A percentile compares a stretch with the other conserved stretches of the same genome.
Conservation (phyloP, 2,329 filamentous ascomycete genomes). For the Talaromyces albobiverticillius region DNA sequence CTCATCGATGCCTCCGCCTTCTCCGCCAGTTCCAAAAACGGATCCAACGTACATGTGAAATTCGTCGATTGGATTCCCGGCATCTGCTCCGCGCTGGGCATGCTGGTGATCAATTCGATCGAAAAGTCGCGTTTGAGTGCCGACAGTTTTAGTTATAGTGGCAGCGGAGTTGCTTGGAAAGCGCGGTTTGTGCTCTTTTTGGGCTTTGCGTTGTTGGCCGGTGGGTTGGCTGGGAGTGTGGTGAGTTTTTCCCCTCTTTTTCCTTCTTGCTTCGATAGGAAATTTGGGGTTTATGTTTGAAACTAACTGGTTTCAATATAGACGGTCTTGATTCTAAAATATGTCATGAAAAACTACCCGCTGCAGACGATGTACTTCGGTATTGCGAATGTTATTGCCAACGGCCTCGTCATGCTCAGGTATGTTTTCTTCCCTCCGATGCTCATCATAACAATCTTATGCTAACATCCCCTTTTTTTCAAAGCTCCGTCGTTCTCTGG, state of each 20-base stretch:
- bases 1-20: constrained; percentile 65
- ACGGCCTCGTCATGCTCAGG: constrained; percentile 66
- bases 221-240: constrained; percentile 64
- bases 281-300: neutral
- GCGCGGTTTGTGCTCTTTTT: constrained; percentile 66
- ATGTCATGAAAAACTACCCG: constrained; percentile 58
- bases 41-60: constrained; percentile 61
- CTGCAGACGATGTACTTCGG: constrained; percentile 66
- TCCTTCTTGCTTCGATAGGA: neutral
- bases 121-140: constrained; percentile 64
- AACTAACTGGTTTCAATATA: constrained; percentile 20
- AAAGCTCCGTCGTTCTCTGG: constrained; percentile 64
- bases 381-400: constrained; percentile 63
- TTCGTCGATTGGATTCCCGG: constrained; percentile 71
- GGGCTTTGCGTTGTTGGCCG: constrained; percentile 67
- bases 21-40: constrained; percentile 61
- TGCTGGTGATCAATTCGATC: constrained; percentile 71
- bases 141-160: constrained; percentile 64
- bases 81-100: constrained; percentile 67
- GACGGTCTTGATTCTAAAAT: constrained; percentile 67
- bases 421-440: constrained; percentile 32
- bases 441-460: too few relatives aligned
- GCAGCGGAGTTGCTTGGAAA: constrained; percentile 68
- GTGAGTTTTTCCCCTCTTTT: constrained; percentile 33
- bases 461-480: constrained; percentile 20